Conservation (phyloP, 176 grass and related monocot genomes). For the Musa acuminata region DNA sequence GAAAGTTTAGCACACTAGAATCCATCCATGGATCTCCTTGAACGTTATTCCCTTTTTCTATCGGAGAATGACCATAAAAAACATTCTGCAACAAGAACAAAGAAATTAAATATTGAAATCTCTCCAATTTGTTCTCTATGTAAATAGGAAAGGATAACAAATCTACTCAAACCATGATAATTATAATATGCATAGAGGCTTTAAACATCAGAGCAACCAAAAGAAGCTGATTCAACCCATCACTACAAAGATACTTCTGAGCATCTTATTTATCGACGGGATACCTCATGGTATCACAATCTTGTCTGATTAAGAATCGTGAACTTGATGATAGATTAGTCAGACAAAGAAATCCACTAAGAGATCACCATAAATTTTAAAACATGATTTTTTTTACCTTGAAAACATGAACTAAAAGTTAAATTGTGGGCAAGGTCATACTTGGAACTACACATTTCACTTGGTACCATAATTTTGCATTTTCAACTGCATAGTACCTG, state of each 20-base stretch:
- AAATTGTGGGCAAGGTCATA: not conserved
- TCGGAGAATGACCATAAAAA: conserved; percentile 20
- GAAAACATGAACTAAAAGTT: not conserved
- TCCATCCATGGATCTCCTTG: conserved; percentile 34
- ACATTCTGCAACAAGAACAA: conserved; percentile 3
- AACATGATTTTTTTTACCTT: not conserved
- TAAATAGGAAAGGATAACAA: not conserved
- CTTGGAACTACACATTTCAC: not conserved
- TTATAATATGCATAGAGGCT: too few relatives aligned
- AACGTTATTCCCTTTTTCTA: conserved; percentile 15
- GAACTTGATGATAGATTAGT: not conserved
- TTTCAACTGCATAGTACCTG: conserved; percentile 8
- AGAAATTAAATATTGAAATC: not conserved
- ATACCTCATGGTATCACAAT: not conserved
- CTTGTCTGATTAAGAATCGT: not conserved
- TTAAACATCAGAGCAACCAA: not conserved
- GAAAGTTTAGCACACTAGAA: conserved; percentile 25
- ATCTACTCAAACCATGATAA: too few relatives aligned
- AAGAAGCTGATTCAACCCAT: not conserved
- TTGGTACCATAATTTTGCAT: not conserved
- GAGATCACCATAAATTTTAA: not conserved
- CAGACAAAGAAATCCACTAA: not conserved
- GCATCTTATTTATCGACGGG: not conserved
- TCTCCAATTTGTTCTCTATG: not conserved
- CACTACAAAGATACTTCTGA: not conserved